Evolutionary conservation across 75 land plant species (phyloP).

Genomic region (Pseudotsuga menziesii): DNA sequence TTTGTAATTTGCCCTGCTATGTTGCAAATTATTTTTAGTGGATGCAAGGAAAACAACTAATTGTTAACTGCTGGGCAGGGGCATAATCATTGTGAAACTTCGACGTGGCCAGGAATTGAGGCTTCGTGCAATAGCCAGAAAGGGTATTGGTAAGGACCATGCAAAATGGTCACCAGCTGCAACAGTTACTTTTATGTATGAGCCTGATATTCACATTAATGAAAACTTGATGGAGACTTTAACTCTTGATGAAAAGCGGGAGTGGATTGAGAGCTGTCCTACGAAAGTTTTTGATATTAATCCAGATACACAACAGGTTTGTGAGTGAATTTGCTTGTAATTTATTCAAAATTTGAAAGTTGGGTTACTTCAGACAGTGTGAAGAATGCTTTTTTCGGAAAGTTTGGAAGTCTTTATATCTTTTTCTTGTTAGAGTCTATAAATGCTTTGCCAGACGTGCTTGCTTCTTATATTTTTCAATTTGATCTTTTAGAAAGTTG

Average conservation of each 20-base stretch:
- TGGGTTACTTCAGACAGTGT: too few species aligned
- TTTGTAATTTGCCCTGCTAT: not conserved
- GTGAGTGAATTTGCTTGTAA: not conserved
- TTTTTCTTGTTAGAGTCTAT: too few species aligned
- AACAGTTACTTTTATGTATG: slow-evolving; percentile 95
- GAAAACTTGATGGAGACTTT: slow-evolving; percentile 89
- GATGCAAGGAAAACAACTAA: not conserved
- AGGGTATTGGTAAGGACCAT: slow-evolving; percentile 97
- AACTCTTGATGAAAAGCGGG: slow-evolving; percentile 70
- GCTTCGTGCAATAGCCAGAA: slow-evolving; percentile 92
- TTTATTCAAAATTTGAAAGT: too few species aligned
- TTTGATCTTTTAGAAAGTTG: too few species aligned
- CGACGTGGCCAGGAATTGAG: slow-evolving; percentile 91
- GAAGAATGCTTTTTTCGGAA: too few species aligned
- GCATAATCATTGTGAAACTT: slow-evolving; percentile 91
- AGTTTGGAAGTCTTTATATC: too few species aligned
- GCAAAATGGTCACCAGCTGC: slow-evolving; percentile 99
- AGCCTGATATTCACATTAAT: slow-evolving; percentile 92
- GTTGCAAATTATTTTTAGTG: not conserved
- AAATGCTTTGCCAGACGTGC: too few species aligned
- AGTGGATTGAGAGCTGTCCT: slow-evolving; percentile 90
- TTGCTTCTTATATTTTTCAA: too few species aligned
- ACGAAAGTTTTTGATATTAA: slow-evolving; percentile 89
- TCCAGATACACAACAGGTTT: slow-evolving; percentile 71
- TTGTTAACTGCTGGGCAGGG: slow-evolving; percentile 39